Base-by-base conservation (phyloP, 352 stramenopile species). In the Globisporangium cylindrosporum region DNA sequence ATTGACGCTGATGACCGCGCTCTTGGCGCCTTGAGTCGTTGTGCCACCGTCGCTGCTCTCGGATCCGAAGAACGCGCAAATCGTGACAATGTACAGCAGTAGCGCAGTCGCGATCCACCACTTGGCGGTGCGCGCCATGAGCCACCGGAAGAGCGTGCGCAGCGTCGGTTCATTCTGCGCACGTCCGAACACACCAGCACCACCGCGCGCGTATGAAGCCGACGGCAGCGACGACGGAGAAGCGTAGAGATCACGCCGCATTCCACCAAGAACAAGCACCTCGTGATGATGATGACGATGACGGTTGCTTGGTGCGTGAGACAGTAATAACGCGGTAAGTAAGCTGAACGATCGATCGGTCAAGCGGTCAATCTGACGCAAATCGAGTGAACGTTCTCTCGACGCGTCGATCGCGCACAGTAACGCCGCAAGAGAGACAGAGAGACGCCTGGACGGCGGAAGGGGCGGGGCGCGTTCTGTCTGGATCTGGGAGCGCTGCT, bases 121-220 rank as follows among this genome's bases (percentile, higher is more conserved):
- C 29, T 61, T 61, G 48, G 56, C 34, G 58, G 48, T 58, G 48
- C 65, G 65, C 24, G 65, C n/a, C 34, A 66, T 10, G 34, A 71
- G 7, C 66, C 66, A 71, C 9, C 48, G 51, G 8, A 34, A 20
- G 32, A 71, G 1, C 27, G 48, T 53, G 49, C 49, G 59, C 34
- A 67, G 51, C 51, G 59, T 62, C n/a, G 66, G 58, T 9, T 66
- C 58, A 14, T 36, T 64, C 2, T 38, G 20, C 3, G 27, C 14
- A 20, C 67, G 59, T 1, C 66, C 53, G 12, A 71, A 66, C 1
- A 38, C 59, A 49, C 59, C 27, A 32, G 3, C 49, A 34, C 66
- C 18, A 22, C 41, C 48, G 54, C 66, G 58, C 20, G 59, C 43
- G 55, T 61, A 61, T 20, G 54, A 24, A 12, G 54, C 25, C 7